phyloP scores from a whole-genome alignment of 129 eudicot genomes.

The Tagetes erecta region DNA sequence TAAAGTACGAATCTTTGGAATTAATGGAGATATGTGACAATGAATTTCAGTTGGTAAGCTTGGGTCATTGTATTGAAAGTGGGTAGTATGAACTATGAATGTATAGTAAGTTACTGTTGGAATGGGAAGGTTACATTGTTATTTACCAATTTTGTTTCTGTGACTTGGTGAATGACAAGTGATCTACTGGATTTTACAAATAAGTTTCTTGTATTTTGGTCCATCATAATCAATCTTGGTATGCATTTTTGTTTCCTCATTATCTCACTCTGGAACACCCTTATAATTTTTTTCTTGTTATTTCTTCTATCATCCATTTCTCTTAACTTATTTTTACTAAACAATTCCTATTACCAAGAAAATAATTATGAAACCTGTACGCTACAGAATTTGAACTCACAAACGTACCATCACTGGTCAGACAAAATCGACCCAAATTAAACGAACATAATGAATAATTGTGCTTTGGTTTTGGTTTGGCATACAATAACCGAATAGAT shows the following conservation, averaged over 20 bases:
- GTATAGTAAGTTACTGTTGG: not conserved
- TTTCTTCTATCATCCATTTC: too few relatives aligned
- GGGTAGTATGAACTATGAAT: conserved; percentile 1
- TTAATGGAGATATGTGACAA: conserved; percentile 45
- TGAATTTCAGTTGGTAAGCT: not conserved
- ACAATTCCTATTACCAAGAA: too few relatives aligned
- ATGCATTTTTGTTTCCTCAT: not conserved
- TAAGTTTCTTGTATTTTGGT: not conserved
- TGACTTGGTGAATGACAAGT: not conserved
- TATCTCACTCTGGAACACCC: too few relatives aligned
- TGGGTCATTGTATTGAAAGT: not conserved
- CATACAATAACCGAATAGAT: too few relatives aligned
- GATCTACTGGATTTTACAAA: not conserved
- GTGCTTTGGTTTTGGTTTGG: too few relatives aligned
- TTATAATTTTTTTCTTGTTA: too few relatives aligned
- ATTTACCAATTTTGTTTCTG: not conserved
- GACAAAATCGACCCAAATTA: too few relatives aligned
- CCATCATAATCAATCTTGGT: not conserved
- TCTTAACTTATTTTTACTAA: too few relatives aligned
- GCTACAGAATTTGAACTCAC: too few relatives aligned
- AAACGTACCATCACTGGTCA: too few relatives aligned
- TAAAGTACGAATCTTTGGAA: conserved; percentile 93
- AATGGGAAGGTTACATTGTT: not conserved
- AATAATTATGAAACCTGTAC: too few relatives aligned
- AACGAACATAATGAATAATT: too few relatives aligned